Base-by-base conservation (phyloP, 1,284 basidiomycete species). In the Melampsora larici-populina region DNA sequence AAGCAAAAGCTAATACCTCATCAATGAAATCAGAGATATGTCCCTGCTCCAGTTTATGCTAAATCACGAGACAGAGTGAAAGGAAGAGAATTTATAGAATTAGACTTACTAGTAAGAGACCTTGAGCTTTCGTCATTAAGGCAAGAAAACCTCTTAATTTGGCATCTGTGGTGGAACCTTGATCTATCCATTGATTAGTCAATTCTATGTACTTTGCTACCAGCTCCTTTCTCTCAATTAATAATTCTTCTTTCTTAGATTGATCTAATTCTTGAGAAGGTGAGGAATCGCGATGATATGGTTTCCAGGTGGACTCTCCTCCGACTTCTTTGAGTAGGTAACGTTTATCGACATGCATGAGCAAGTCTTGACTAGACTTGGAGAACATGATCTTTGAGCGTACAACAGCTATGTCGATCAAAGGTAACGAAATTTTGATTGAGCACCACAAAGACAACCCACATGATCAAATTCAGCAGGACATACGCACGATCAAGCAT, bases 401-500 rank as follows among this genome's bases (percentile, higher is more conserved):
- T n/a, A 51, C 48, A n/a, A 51, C 48, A 51, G 48, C 48, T 51
- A 15, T 51, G 48, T 51, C 48, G n/a, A 15, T 13, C n/a, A 15
- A n/a, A 51, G 2, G n/a, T 15, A n/a, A 51, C 48, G 48, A 51
- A 1, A 51, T 51, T 51, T 51, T 51, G n/a, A n/a, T n/a, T n/a
- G n/a, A 51, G 48, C 15, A 13, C n/a, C 15, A 51, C n/a, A 51
- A n/a, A 51, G 15, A 51, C 48, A 51, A 51, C n/a, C 48, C 15
- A 51, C 1, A 51, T 51, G 48, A 51, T 51, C 15, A n/a, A 51
- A 51, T n/a, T 15, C 48, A n/a, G n/a, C n/a, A n/a, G n/a, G n/a
- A 51, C 2, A 51, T 51, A 55, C 26, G 31, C 9, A 76, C 74
- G 74, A 55, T 76, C 74, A 29, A 76, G n/a, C 74, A 76, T 68